Base-by-base conservation (phyloP, 2,329 filamentous ascomycete genomes). In the Lomentospora prolificans region DNA sequence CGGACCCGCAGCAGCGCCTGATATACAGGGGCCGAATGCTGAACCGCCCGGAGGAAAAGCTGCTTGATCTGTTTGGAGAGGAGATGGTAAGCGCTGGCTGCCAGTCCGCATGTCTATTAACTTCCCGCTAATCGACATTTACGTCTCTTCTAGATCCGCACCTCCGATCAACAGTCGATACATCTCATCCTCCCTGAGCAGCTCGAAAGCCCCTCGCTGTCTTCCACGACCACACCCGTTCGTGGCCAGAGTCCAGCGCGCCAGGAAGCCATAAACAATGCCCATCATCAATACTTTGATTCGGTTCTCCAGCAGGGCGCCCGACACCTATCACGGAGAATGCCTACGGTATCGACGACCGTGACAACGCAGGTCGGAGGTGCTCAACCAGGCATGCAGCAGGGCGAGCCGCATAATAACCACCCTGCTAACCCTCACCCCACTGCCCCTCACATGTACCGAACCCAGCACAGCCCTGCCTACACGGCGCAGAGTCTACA, bases 21-120 rank as follows among this genome's bases (percentile, higher is more conserved):
- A 85, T 86, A 36, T 76, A 85, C 62, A 73, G 78, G 44, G 82
- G 82, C 1, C 76, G 80, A 33, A 72, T 82, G 50, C 68, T 85
- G 51, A 65, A 71, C 28, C 75, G 75, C 52, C 80, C 84, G 36
- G 67, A 69, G 9, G 79, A 82, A 57, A 82, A 76, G 14, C 70
- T 86, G 68, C 63, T 74, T 24, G 75, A 81, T 36, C 67, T 85
- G 3, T 80, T 85, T 63, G 80, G 81, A 3, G 69, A 74, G 56
- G 76, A 81, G 58, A 67, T 71, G 55, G 79, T 82, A 70, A 60
- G 75, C 63, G 33, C 39, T 19, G n/a, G n/a, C n/a, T n/a, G n/a
- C n/a, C n/a, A n/a, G n/a, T n/a, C n/a, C n/a, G n/a, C n/a, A n/a
- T n/a, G n/a, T n/a, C n/a, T n/a, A n/a, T n/a, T n/a, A n/a, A n/a